Evolutionary conservation across 2,329 filamentous ascomycete species (phyloP).

Genomic region (Thelonectria discophora): DNA sequence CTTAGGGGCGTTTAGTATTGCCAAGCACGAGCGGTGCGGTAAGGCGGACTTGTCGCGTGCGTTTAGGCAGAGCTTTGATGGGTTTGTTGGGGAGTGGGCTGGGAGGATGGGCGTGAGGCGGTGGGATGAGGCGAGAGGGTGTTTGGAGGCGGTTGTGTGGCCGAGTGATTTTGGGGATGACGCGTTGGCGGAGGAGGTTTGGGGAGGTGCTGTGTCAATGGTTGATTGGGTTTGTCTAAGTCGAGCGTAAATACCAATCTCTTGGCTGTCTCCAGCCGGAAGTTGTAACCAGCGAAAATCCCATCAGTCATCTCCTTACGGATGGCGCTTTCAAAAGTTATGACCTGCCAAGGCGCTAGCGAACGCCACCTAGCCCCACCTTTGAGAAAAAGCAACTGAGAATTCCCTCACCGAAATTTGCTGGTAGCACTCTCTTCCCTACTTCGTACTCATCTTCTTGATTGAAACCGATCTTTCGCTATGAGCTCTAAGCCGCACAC

Average conservation of each 20-base stretch:
- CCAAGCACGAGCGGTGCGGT: not conserved
- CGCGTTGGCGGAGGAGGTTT: slow-evolving; percentile 3
- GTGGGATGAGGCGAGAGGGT: slow-evolving; percentile 16
- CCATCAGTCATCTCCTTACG: not conserved
- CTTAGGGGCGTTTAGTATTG: slow-evolving; percentile 30
- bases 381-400: slow-evolving; percentile 1
- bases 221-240: not conserved
- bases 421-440: not conserved
- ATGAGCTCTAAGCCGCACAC: not conserved
- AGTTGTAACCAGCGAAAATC: no score
- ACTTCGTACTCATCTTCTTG: not conserved
- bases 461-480: not conserved
- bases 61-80: slow-evolving; percentile 2
- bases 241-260: no score
- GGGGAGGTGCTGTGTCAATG: slow-evolving; percentile 14
- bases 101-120: not conserved
- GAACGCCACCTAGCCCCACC: not conserved
- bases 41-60: not conserved
- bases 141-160: slow-evolving; percentile 21
- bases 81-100: slow-evolving; percentile 26
- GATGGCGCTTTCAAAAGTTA: slow-evolving; percentile 11
- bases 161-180: slow-evolving; percentile 14
- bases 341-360: slow-evolving; percentile 12
- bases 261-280: no score
- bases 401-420: not conserved